phyloP scores from a whole-genome alignment of 1,284 basidiomycete genomes.

The Rhodofomes roseus region DNA sequence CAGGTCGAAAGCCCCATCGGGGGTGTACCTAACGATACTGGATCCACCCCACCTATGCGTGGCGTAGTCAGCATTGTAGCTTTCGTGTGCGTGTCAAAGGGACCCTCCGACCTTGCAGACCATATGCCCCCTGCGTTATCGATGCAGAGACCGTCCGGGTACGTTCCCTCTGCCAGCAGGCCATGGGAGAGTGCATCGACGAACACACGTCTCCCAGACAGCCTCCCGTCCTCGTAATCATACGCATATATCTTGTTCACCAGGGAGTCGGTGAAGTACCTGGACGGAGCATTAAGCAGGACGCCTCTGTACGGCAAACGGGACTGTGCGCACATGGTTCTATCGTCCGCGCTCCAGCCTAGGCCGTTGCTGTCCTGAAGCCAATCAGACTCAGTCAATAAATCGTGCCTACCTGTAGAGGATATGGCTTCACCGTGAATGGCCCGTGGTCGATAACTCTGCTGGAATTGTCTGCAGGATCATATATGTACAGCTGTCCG shows the following conservation, averaged over 20 bases:
- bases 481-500: slow-evolving; percentile 58
- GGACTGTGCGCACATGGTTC: slow-evolving; percentile 44
- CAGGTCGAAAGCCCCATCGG: slow-evolving; percentile 47
- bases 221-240: slow-evolving; percentile 52
- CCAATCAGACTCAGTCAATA: slow-evolving; percentile 5
- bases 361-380: slow-evolving; percentile 60
- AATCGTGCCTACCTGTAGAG: slow-evolving; percentile 1
- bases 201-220: slow-evolving; percentile 53
- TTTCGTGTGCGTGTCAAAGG: slow-evolving; percentile 3
- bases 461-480: slow-evolving; percentile 43
- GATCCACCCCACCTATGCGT: slow-evolving; percentile 57
- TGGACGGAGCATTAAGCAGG: slow-evolving; percentile 22
- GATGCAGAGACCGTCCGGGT: slow-evolving; percentile 62
- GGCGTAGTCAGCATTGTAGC: slow-evolving; percentile 8
- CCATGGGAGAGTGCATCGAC: slow-evolving; percentile 55
- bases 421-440: slow-evolving; percentile 47
- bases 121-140: slow-evolving; percentile 63
- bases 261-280: slow-evolving; percentile 67
- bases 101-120: slow-evolving; percentile 53
- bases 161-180: slow-evolving; percentile 42
- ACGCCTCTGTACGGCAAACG: not conserved
- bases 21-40: slow-evolving; percentile 50
- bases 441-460: slow-evolving; percentile 57
- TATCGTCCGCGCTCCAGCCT: slow-evolving; percentile 60
- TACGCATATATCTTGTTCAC: slow-evolving; percentile 64